Base-by-base conservation (phyloP, 805 yeast species). In the Spathaspora hagerdaliae region DNA sequence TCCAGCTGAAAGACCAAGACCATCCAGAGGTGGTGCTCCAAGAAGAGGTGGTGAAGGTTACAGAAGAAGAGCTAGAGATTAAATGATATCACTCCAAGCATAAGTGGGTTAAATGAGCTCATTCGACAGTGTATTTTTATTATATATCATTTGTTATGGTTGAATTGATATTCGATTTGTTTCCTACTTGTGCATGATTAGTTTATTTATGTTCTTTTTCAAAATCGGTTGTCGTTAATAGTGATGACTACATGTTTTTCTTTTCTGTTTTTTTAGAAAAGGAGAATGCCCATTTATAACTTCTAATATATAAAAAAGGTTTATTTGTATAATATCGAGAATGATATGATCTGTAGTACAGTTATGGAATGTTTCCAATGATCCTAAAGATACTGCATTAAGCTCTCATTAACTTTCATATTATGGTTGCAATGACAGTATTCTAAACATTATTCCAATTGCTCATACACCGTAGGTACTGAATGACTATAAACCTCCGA, bases 1-100 rank as follows among this genome's bases (percentile, higher is more conserved):
- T 71, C 87, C 92, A 72, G 90, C 94, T 74, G 83, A 83, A 74
- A 79, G 84, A 73, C 77, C 79, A 71, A 75, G 79, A 71, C 50
- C 64, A 54, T 65, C 71, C 61, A 68, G 66, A 58, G 65, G 69
- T 53, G 32, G 32, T 29, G 32, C 32, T 29, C 57, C 59, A 60
- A 64, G 69, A 64, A 58, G 51, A 52, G 51, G 49, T 46, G 55
- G 45, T 14, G 44, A 37, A 14, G 53, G 57, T 57, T 78, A 78
- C 82, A 78, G 83, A 77, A 78, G 83, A 75, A 80, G 85, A 77
- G 72, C 75, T 61, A 69, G 76, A 64, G 80, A 74, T 60, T 71
- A 71, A 63, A 36, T 39, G 19, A 29, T 24, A 29, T 29, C 3
- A 29, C 32, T 9, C 32, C 32, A 9, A 29, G 12, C 12, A 29